A percentile compares a stretch with the other conserved stretches of the same genome.
Conservation (phyloP, 2,329 filamentous ascomycete species). For the Colletotrichum australisinense region DNA sequence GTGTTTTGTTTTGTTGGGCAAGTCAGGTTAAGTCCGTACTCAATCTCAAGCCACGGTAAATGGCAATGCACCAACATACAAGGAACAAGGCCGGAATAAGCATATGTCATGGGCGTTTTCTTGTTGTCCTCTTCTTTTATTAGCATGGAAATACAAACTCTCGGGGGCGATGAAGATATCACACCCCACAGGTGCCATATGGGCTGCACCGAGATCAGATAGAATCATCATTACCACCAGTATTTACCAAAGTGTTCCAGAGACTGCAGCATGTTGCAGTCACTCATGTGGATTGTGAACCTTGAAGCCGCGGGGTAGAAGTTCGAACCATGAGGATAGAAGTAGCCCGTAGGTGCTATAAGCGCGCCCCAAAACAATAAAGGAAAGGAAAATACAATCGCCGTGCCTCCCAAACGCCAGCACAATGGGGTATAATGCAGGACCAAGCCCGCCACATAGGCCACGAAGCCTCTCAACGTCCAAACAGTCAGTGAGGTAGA, state of each 20-base stretch:
- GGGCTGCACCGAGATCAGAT: conserved; percentile 29
- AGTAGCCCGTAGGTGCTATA: not conserved
- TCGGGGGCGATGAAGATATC: conserved; percentile 4
- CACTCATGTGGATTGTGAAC: not conserved
- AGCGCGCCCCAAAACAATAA: not conserved
- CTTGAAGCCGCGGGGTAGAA: not conserved
- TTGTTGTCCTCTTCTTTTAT: not conserved
- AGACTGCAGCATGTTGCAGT: not conserved
- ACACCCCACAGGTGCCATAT: not conserved
- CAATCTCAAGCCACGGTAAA: not conserved
- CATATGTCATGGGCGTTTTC: conserved; percentile 33
- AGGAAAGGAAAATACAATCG: not conserved
- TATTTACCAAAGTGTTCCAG: not conserved
- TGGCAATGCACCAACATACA: conserved; percentile 3
- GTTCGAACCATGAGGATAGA: not conserved
- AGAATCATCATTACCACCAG: conserved; percentile 20
- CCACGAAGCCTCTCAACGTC: not conserved
- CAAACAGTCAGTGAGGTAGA: not conserved
- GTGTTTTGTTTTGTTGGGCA: not conserved
- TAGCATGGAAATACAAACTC: conserved; percentile 15
- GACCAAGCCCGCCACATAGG: not conserved
- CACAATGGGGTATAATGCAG: conserved; percentile 30
- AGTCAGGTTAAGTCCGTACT: not conserved
- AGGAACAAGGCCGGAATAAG: conserved; percentile 29
- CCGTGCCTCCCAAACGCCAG: conserved; percentile 13